Conservation (phyloP, 2,329 filamentous ascomycete genomes). For the Monosporascus sp. region DNA sequence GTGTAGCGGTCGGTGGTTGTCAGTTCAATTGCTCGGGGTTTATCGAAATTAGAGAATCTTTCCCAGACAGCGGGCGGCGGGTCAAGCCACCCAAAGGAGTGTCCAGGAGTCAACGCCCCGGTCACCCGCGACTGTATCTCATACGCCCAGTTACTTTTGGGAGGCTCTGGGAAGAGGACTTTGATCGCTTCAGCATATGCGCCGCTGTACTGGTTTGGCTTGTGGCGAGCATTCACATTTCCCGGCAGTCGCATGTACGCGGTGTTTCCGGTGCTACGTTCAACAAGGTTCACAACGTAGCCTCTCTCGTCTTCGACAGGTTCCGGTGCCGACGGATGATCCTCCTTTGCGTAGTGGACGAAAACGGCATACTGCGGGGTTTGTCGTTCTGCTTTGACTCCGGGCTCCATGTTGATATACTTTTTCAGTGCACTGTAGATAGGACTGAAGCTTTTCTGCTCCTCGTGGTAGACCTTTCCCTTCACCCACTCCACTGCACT, state of each 20-base stretch:
- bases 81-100: conserved; percentile 8
- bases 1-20: not conserved
- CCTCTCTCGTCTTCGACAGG: conserved; percentile 5
- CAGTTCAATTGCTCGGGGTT: conserved; percentile 1
- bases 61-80: conserved; percentile 8
- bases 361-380: conserved; percentile 7
- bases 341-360: conserved; percentile 11
- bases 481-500: not conserved
- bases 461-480: conserved; percentile 6
- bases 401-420: not conserved
- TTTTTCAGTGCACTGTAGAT: conserved; percentile 5
- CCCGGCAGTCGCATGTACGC: conserved; percentile 19
- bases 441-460: not conserved
- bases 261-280: conserved; percentile 4
- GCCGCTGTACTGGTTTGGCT: conserved; percentile 14
- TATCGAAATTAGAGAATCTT: not conserved
- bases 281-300: conserved; percentile 11
- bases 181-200: conserved; percentile 15
- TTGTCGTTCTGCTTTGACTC: not conserved
- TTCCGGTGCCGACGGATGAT: conserved; percentile 4
- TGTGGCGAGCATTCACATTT: not conserved
- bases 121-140: not conserved
- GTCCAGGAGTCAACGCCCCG: not conserved
- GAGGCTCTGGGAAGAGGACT: conserved; percentile 2
- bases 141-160: conserved; percentile 2